Base-by-base conservation (phyloP, 2,329 filamentous ascomycete species). In the Epichloe gansuensis region DNA sequence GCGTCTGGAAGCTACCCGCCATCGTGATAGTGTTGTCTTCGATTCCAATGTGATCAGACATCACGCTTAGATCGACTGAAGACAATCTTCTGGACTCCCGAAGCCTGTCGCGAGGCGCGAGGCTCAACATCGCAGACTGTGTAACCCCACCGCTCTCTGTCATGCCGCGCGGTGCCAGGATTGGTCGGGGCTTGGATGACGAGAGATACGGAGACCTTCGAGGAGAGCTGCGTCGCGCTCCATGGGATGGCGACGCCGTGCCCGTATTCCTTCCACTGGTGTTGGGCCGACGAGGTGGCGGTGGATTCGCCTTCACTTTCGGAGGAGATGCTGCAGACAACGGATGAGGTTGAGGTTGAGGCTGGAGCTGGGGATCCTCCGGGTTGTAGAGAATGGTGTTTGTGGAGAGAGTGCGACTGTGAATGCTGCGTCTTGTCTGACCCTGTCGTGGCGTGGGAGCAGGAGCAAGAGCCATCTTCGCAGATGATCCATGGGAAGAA, bases 321-420 rank as follows among this genome's bases (percentile, higher is more conserved):
- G 66, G 63, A 12, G 73, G 70, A 3, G 76, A 75, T 31, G 67
- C 68, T 0, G 74, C 72, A 0, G 73, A 72, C 7, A 71, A 70
- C 56, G 67, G 72, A 11, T 65, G 62, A 2, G 63, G 59, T 15
- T 66, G 68, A 50, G 57, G 65, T 13, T 39, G 37, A 39, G 37
- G 37, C 13, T 65, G 62, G 1, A 63, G 59, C 15, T 66, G 69
- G 48, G 57, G 65, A 28, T 75, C 71, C 35, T 81, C 72, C 0
- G 90, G 90, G 37, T 87, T 90, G 69, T 86, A 95, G 1, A 95
- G 73, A 51, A 94, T 90, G 0, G 91, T 95, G 59, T 84, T 88
- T 21, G 82, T 86, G 0, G 91, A 95, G 4, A 85, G 66, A 12
- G 88, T 90, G 39, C 90, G 84, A 52, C 71, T 77, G 61, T 95